Base-by-base conservation (phyloP, 140 eudicot genomes). In the Oenanthe javanica region DNA sequence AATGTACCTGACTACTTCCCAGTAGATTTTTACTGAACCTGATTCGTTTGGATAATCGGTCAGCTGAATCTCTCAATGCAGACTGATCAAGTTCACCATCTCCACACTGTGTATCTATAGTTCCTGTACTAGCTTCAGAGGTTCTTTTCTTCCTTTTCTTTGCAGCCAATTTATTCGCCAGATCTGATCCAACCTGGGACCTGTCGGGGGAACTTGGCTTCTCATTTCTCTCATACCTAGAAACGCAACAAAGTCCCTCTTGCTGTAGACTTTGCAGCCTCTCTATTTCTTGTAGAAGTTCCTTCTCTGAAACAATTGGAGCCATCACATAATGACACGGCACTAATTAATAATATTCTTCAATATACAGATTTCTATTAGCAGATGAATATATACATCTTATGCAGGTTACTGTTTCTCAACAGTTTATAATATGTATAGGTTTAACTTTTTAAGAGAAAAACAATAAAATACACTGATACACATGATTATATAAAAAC, bases 221-320 rank as follows among this genome's bases (percentile, higher is more conserved):
- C n/a, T 71, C 80, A 66, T 19, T 55, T 47, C 82, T 79, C 51
- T 87, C 86, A 78, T 49, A 82, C 48, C 45, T 79, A 23, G 63
- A n/a, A 79, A 46, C n/a, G 75, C 63, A 76, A 59, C 82, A 63
- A 70, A 61, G 78, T 46, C 84, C 86, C 51, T 77, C 87, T 15
- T 54, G 82, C 57, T 89, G 80, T 40, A 82, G 64, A 45, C 73
- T 84, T 5, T 75, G 84, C 45, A 91, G 88, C 81, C 84, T 87
- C 83, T 88, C 86, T 13, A 89, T 85, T 83, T 94, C 96, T 87
- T 89, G 89, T 21, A 84, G 59, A 84, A 92, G 94, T 83, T 89
- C 83, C 77, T 83, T 84, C 81, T 84, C 98, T 94, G 85, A 86
- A 88, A 75, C 52, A 36, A 36, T 36, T 36, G 40, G 52, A 61